Evolutionary conservation across 2,329 filamentous ascomycete species (phyloP).

Genomic region (Fusarium begoniae): DNA sequence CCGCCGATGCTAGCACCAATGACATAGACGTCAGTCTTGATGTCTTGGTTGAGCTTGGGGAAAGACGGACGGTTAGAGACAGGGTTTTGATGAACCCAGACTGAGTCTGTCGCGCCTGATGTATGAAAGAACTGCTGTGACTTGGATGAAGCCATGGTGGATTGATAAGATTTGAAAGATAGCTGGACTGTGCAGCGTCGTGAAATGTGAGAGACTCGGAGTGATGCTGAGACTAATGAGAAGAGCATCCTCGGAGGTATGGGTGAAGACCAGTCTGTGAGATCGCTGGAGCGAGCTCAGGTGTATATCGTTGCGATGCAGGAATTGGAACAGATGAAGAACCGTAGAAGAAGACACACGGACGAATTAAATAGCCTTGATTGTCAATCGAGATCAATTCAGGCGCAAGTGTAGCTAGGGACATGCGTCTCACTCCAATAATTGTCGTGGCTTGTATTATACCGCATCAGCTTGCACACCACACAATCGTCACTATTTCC

Average conservation of each 20-base stretch:
- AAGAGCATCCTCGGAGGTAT: slow-evolving; percentile 12
- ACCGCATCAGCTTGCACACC: neutral
- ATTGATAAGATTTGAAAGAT: slow-evolving; percentile 9
- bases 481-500: slow-evolving; percentile 14
- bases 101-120: slow-evolving; percentile 60
- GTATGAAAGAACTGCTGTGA: slow-evolving; percentile 45
- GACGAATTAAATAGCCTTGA: neutral
- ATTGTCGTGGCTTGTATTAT: neutral
- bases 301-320: neutral
- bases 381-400: neutral
- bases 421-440: neutral
- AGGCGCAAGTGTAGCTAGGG: neutral
- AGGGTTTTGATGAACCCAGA: slow-evolving; percentile 62
- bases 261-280: neutral
- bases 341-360: too few species aligned
- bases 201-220: slow-evolving; percentile 9
- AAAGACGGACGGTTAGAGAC: slow-evolving; percentile 45
- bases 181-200: neutral
- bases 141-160: slow-evolving; percentile 16
- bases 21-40: slow-evolving; percentile 24
- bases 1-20: slow-evolving; percentile 29
- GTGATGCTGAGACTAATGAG: neutral
- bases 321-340: too few species aligned
- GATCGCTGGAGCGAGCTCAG: neutral
- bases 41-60: neutral